Evolutionary conservation across 371 early-diverging fungal species (phyloP).

Genomic region (Funneliformis caledonium): DNA sequence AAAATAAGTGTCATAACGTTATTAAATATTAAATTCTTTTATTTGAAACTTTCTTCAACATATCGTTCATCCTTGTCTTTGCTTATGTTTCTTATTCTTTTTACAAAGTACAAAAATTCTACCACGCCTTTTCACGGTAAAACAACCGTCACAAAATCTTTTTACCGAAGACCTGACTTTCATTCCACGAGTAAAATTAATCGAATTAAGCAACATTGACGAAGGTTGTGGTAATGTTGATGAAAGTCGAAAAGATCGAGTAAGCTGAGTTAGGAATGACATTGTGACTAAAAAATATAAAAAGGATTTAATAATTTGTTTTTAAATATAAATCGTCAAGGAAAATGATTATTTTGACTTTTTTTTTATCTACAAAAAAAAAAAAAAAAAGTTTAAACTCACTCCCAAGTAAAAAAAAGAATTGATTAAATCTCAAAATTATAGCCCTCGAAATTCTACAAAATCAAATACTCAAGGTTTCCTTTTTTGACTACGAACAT

Average conservation of each 20-base stretch:
- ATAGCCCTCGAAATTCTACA: too few relatives aligned
- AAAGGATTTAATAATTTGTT: neutral
- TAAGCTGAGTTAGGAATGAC: neutral
- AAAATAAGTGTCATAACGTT: too few relatives aligned
- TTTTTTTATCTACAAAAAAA: too few relatives aligned
- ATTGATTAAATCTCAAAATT: too few relatives aligned
- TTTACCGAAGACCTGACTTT: slow-evolving; percentile 85
- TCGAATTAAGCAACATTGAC: neutral
- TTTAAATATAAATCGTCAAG: neutral
- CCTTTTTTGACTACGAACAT: too few relatives aligned
- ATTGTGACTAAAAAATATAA: neutral
- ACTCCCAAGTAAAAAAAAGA: too few relatives aligned
- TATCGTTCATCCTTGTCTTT: slow-evolving; percentile 75
- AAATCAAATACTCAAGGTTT: too few relatives aligned
- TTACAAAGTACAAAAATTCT: slow-evolving; percentile 79
- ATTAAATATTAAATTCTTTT: too few relatives aligned
- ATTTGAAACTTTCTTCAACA: too few relatives aligned
- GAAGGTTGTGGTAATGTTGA: neutral
- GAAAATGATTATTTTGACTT: neutral
- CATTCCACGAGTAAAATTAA: slow-evolving; percentile 67
- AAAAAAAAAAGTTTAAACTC: too few relatives aligned
- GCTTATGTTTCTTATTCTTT: slow-evolving; percentile 85
- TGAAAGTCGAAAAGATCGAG: neutral
- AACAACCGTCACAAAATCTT: slow-evolving; percentile 81
- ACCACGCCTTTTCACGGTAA: slow-evolving; percentile 78